Base-by-base conservation (phyloP, 1,139 yeast genomes). In the Blastobotrys elegans region DNA sequence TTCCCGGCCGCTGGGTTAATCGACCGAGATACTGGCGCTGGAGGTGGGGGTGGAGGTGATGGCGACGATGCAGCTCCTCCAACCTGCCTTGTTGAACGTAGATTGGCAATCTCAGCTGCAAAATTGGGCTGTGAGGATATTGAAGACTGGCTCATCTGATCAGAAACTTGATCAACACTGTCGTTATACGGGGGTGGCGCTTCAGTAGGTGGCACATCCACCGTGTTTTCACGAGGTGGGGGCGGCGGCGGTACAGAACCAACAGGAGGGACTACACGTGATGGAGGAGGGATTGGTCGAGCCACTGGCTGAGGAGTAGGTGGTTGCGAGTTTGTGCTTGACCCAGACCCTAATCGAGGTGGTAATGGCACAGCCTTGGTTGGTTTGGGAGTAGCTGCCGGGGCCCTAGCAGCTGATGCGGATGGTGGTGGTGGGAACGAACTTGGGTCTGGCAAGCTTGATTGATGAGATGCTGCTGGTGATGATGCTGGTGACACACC, bases 51-150 rank as follows among this genome's bases (percentile, higher is more conserved):
- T 18, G 53, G 39, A 4, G 50, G 41, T 14, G 53, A 31, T 4
- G 47, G 14, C 1, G 46, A 16, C 13, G 50, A 20, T 13, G 52
- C 39, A 7, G 27, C 3, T 14, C 49, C 53, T n/a, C n/a, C n/a
- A n/a, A n/a, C n/a, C n/a, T n/a, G n/a, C n/a, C n/a, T n/a, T 2
- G 42, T 27, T 6, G 30, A 33, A 7, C 53, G 47, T 14, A 52
- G 46, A 1, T 57, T 56, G 17, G 64, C 62, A 22, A 62, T 62
- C 40, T 63, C 63, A 6, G 61, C 62, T 2, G 67, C 68, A 53
- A 62, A 62, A 47, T 63, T 64, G 6, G 65, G 65, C 16, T 45
- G 49, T 4, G 5, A 8, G 35, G 7, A 6, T 5, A 32, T 33
- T 33, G n/a, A 33, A 13, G 21, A 3, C 21, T 33, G 37, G 16